These are phyloP conservation scores for Cryptococcus sp. DNA, from an alignment of 1,284 basidiomycete species.

Conservation along the genomic window DNA sequence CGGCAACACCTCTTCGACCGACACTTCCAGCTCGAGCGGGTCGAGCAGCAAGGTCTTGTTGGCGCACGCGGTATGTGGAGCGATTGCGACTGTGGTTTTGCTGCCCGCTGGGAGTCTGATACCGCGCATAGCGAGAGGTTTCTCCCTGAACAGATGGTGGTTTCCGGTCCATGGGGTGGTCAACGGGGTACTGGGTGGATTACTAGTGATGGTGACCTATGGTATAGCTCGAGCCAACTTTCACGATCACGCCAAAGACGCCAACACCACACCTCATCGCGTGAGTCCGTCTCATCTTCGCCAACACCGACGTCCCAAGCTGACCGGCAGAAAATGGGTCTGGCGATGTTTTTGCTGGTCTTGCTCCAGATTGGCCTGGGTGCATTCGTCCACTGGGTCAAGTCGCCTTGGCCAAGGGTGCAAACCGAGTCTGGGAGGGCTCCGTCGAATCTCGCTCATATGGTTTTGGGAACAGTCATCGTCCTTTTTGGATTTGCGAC, in stretches of 20 bases:
- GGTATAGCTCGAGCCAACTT: constrained; percentile 20
- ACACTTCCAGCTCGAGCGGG: no score
- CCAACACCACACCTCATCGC: constrained; percentile 12
- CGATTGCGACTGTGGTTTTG: constrained; percentile 56
- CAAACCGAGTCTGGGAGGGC: constrained; percentile 26
- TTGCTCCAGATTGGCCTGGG: constrained; percentile 57
- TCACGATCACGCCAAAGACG: constrained; percentile 10
- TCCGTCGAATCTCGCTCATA: constrained; percentile 32
- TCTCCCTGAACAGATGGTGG: constrained; percentile 52
- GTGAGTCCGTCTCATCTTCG: no score
- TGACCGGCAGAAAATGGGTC: background rate
- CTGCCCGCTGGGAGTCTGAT: constrained; percentile 58
- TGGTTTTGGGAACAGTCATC: constrained; percentile 24
- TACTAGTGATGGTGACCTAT: constrained; percentile 53
- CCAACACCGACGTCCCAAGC: no score
- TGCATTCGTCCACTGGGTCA: constrained; percentile 54
- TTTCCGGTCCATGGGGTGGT: constrained; percentile 54
- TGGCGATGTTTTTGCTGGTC: constrained; percentile 53
- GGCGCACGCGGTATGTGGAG: constrained; percentile 55
- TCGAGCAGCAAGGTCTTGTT: constrained; percentile 44
- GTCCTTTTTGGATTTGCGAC: constrained; percentile 29
- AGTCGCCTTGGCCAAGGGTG: constrained; percentile 8
- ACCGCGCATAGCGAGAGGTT: constrained; percentile 56
- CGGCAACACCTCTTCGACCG: background rate
- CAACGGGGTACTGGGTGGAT: constrained; percentile 54